Evolutionary conservation across 495 filamentous ascomycete species (phyloP).

Genomic region (Aspergillus sclerotiicarbonarius): DNA sequence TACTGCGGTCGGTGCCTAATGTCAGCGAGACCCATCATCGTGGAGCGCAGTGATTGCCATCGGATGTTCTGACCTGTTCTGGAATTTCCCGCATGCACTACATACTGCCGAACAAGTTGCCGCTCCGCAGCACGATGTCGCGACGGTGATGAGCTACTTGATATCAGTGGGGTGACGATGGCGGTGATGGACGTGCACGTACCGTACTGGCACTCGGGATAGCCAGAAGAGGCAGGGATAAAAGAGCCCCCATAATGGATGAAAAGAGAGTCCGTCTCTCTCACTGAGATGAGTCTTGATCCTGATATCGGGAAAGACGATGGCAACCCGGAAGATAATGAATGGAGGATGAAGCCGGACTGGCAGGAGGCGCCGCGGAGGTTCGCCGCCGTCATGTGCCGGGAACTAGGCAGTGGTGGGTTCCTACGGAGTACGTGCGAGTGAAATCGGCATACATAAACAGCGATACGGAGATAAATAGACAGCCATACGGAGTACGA

Average conservation of each 20-base stretch:
- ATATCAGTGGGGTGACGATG: conserved; percentile 22
- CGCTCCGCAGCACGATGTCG: conserved; percentile 87
- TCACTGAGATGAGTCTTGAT: not conserved
- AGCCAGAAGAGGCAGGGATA: conserved; percentile 86
- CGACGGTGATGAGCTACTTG: conserved; percentile 68
- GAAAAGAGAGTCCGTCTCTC: not conserved
- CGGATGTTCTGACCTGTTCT: conserved; percentile 72
- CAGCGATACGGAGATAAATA: no score
- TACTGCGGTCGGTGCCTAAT: conserved; percentile 48
- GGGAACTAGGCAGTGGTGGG: no score
- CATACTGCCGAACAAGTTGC: conserved; percentile 93
- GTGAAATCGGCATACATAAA: no score
- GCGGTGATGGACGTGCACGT: conserved; percentile 33
- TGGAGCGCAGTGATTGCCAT: not conserved
- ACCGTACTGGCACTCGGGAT: conserved; percentile 85
- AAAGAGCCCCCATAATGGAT: conserved; percentile 71
- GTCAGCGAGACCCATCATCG: conserved; percentile 14
- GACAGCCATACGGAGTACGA: no score
- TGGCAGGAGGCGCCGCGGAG: not conserved
- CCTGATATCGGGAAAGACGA: not conserved
- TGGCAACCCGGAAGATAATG: not conserved
- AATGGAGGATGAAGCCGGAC: conserved; percentile 6
- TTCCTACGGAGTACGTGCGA: no score
- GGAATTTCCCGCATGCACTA: conserved; percentile 92
- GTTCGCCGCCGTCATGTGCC: conserved; percentile 22